These are phyloP conservation scores for Macrophomina phaseolina DNA, from an alignment of 2,329 filamentous ascomycete genomes.

Conservation along the genomic window DNA sequence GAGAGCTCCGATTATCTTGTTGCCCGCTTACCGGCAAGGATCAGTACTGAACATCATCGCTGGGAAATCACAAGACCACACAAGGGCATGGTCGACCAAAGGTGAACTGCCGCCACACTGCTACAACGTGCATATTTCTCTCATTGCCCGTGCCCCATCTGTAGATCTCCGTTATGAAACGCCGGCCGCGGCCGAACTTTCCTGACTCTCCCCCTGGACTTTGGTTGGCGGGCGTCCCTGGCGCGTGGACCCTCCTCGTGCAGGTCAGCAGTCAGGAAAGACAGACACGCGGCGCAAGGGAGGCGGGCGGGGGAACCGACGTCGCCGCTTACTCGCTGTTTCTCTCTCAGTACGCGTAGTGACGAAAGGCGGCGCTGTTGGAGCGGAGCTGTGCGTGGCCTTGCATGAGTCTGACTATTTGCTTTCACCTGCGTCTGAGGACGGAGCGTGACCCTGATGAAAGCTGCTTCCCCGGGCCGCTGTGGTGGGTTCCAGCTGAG, in stretches of 20 bases:
- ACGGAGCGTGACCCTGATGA: no score
- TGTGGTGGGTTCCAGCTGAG: no score
- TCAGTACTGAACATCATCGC: not conserved
- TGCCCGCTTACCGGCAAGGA: conserved; percentile 6
- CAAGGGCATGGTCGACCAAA: not conserved
- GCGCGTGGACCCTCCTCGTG: not conserved
- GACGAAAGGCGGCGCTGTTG: not conserved
- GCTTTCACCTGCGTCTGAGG: no score
- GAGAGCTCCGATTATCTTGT: not conserved
- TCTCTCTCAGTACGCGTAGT: not conserved
- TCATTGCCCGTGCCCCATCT: not conserved
- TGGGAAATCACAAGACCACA: conserved; percentile 12
- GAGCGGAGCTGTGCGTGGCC: not conserved
- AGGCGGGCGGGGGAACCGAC: no score
- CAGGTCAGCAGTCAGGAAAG: not conserved
- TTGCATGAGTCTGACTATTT: not conserved
- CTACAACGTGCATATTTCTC: no score
- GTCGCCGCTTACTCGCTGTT: no score
- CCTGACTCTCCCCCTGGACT: not conserved
- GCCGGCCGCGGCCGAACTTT: not conserved
- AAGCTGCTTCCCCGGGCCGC: no score
- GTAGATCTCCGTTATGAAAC: not conserved
- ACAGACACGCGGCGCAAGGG: not conserved
- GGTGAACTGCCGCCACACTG: not conserved
- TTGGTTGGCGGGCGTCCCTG: not conserved